Conservation (phyloP, 306 rosid genomes). For the Pterocarpus macrocarpus region DNA sequence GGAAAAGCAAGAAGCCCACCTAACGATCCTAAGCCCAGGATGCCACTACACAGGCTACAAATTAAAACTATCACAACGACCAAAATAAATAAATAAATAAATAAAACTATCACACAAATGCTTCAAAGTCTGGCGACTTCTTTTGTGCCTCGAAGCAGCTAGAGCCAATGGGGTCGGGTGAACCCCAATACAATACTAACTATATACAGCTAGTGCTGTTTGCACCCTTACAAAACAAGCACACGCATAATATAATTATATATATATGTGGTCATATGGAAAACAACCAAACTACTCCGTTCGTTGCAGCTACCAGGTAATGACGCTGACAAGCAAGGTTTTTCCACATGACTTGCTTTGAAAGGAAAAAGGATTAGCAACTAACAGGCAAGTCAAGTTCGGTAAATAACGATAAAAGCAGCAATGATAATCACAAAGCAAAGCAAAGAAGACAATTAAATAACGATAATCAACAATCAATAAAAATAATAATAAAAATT, state of each 20-base stretch:
- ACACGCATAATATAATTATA: slow-evolving; percentile 35
- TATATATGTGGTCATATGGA: not conserved
- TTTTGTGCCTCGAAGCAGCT: slow-evolving; percentile 19
- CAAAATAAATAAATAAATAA: no score
- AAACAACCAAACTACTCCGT: slow-evolving; percentile 46
- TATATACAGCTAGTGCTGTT: slow-evolving; percentile 21
- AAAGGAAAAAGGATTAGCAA: slow-evolving; percentile 55
- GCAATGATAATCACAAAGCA: slow-evolving; percentile 21
- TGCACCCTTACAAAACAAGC: slow-evolving; percentile 49
- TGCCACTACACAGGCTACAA: slow-evolving; percentile 23
- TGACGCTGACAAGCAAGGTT: slow-evolving; percentile 56
- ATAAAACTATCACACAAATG: not conserved
- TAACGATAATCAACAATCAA: not conserved
- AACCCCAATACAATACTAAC: not conserved
- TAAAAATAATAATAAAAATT: not conserved
- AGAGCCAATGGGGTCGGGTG: slow-evolving; percentile 38
- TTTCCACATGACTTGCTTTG: slow-evolving; percentile 44
- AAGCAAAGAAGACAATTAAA: not conserved
- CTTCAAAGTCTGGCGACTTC: slow-evolving; percentile 19
- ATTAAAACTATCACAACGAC: not conserved
- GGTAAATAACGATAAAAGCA: slow-evolving; percentile 59
- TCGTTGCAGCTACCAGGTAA: slow-evolving; percentile 57
- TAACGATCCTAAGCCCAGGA: slow-evolving; percentile 22
- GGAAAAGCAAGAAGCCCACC: slow-evolving; percentile 20
- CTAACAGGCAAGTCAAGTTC: slow-evolving; percentile 50